Evolutionary conservation across 1,284 basidiomycete species (phyloP).

Genomic region (Ustilago sp.): DNA sequence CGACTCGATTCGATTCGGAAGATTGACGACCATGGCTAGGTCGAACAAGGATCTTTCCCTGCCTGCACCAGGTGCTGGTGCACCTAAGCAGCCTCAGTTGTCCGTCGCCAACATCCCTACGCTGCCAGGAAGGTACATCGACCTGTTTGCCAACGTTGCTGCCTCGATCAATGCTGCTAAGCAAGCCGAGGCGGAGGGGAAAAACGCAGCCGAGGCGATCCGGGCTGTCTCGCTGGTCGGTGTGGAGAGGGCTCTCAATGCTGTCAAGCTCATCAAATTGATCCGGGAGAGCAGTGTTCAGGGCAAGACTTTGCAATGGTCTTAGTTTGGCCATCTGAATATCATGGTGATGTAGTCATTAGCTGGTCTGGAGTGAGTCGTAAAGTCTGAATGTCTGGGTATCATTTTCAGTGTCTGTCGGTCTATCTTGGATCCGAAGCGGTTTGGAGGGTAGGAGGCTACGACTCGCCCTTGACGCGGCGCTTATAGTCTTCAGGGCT

Average conservation of each 20-base stretch:
- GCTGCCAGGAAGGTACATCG: conserved; percentile 63
- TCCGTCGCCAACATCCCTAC: conserved; percentile 60
- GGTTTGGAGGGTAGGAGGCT: neutral
- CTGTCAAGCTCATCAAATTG: conserved; percentile 58
- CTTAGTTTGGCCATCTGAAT: neutral
- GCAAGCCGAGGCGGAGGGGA: conserved; percentile 31
- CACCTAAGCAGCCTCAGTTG: conserved; percentile 57
- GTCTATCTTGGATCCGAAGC: neutral
- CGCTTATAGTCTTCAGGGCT: conserved; percentile 62
- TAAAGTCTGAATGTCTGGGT: neutral
- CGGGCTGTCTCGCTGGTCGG: conserved; percentile 38
- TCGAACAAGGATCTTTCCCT: conserved; percentile 36
- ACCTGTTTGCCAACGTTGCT: conserved; percentile 63
- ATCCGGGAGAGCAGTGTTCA: conserved; percentile 56
- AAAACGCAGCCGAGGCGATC: conserved; percentile 30
- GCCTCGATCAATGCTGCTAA: conserved; percentile 54
- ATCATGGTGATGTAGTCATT: conserved; percentile 6
- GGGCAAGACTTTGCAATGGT: conserved; percentile 51
- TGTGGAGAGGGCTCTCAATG: conserved; percentile 50
- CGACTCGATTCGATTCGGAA: conserved; percentile 48
- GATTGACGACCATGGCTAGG: conserved; percentile 54
- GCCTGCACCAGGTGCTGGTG: conserved; percentile 18
- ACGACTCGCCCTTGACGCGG: conserved; percentile 31
- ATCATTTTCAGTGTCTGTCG: neutral
- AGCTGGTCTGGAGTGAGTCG: neutral